phyloP scores from a whole-genome alignment of 1,284 basidiomycete species.

The Apiotrichum veenhuisii region DNA sequence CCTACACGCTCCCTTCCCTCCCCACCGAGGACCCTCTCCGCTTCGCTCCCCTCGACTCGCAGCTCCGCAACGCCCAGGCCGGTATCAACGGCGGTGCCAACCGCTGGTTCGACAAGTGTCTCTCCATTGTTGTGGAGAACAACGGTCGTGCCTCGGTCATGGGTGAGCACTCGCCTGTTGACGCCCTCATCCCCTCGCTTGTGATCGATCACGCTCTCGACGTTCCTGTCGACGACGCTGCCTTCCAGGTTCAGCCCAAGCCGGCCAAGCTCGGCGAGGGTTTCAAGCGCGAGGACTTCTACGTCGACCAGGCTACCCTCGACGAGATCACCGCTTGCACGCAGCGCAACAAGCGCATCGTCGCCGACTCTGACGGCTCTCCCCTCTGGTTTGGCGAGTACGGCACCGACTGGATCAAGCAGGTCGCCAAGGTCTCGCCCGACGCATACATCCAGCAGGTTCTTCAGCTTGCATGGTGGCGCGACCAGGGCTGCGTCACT shows the following conservation, averaged over 20 bases:
- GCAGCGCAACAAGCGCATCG: slow-evolving; percentile 59
- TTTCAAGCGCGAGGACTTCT: slow-evolving; percentile 74
- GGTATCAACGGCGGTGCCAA: slow-evolving; percentile 68
- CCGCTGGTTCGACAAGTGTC: slow-evolving; percentile 89
- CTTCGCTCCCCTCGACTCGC: slow-evolving; percentile 62
- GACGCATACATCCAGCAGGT: slow-evolving; percentile 93
- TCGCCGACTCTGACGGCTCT: slow-evolving; percentile 76
- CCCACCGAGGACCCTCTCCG: slow-evolving; percentile 53
- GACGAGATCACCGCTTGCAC: slow-evolving; percentile 62
- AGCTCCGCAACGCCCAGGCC: slow-evolving; percentile 71
- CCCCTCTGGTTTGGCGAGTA: slow-evolving; percentile 82
- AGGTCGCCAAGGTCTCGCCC: slow-evolving; percentile 69
- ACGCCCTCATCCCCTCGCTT: slow-evolving; percentile 86
- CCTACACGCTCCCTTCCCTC: slow-evolving; percentile 49
- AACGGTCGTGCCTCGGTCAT: slow-evolving; percentile 79
- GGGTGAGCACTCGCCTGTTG: slow-evolving; percentile 90
- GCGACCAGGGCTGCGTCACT: slow-evolving; percentile 69
- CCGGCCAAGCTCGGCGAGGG: slow-evolving; percentile 30
- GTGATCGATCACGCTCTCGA: slow-evolving; percentile 80
- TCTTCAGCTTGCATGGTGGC: slow-evolving; percentile 88
- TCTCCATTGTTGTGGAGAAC: slow-evolving; percentile 77
- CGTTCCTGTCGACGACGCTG: slow-evolving; percentile 58
- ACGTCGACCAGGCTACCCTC: slow-evolving; percentile 61
- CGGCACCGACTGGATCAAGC: slow-evolving; percentile 88
- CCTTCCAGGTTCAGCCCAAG: slow-evolving; percentile 35